Base-by-base conservation (phyloP, 75 land plant genomes). In the Picea sitchensis region DNA sequence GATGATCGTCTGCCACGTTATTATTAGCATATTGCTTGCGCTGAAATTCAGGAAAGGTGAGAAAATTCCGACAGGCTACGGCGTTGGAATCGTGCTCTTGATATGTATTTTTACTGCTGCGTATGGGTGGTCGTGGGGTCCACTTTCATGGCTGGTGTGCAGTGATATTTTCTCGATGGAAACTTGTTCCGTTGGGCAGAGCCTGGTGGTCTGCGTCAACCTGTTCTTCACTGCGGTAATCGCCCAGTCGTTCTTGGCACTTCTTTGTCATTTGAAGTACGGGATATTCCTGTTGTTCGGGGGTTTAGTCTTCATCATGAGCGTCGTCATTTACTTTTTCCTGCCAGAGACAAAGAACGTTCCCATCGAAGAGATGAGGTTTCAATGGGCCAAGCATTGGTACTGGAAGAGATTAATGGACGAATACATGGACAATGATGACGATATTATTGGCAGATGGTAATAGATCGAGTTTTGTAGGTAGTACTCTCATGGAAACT, bases 121-220 rank as follows among this genome's bases (percentile, higher is more conserved):
- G 0, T 95, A 84, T 78, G 98, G 92, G 54, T 88, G 96, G 88
- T 90, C 94, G 2, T 95, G 98, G 96, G 98, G 98, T 0, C 94
- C 96, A 7, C 85, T 93, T 0, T 92, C 92, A 3, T 95, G 98
- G 98, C 73, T 95, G 26, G 91, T 95, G 2, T 96, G 96, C 1
- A 93, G 91, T 72, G 98, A 95, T 80, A 82, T 95, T 65, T 92
- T 93, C 79, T 91, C 96, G 0, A 47, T 92, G 61, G 96, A 93
- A 77, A 95, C 86, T 5, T 82, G 26, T 26, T 26, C 26, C 26
- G 0, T 26, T 26, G 26, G 26, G 26, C 26, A 26, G 26, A 26
- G 26, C 96, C 20, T 95, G 2, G 90, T 87, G 17, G 98, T 93
- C 20, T 88, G 92, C 31, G 87, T 87, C 75, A 95, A 93, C 80